Percentiles rank a stretch among this genome's conserved stretches.
Evolutionary conservation across 805 yeast genomes (phyloP).

Genomic region (Pichia manshurica): DNA sequence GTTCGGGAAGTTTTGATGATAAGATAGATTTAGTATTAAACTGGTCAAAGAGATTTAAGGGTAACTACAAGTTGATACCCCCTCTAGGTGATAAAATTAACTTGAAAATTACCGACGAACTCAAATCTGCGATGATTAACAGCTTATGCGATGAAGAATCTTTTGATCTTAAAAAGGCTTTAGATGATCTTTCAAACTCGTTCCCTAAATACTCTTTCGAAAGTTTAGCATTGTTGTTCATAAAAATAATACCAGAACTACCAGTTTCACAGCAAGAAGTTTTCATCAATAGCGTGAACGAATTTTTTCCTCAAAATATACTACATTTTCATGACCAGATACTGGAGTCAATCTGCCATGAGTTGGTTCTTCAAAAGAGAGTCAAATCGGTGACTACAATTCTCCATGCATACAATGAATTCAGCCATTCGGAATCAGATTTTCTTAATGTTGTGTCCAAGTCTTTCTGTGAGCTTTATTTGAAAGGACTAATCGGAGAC

Average conservation of each 20-base stretch:
- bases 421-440: slow-evolving; percentile 3
- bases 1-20: not conserved
- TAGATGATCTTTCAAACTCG: not conserved
- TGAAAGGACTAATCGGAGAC: slow-evolving; percentile 13
- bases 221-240: slow-evolving; percentile 7
- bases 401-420: slow-evolving; percentile 6
- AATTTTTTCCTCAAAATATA: slow-evolving; percentile 9
- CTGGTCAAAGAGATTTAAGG: slow-evolving; percentile 1
- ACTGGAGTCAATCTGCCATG: slow-evolving; percentile 4
- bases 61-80: not conserved
- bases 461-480: slow-evolving; percentile 10
- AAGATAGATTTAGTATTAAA: not conserved
- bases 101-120: slow-evolving; percentile 8
- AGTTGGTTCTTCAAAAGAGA: not conserved
- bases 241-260: slow-evolving; percentile 6
- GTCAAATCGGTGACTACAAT: slow-evolving; percentile 4
- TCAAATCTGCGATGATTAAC: not conserved
- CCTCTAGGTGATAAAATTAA: not conserved
- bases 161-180: slow-evolving; percentile 1
- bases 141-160: not conserved
- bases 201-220: slow-evolving; percentile 11
- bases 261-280: not conserved
- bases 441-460: slow-evolving; percentile 7
- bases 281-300: slow-evolving; percentile 6
- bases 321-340: slow-evolving; percentile 14